phyloP scores from a whole-genome alignment of 2,329 filamentous ascomycete species.

The Apiospora phragmitis region DNA sequence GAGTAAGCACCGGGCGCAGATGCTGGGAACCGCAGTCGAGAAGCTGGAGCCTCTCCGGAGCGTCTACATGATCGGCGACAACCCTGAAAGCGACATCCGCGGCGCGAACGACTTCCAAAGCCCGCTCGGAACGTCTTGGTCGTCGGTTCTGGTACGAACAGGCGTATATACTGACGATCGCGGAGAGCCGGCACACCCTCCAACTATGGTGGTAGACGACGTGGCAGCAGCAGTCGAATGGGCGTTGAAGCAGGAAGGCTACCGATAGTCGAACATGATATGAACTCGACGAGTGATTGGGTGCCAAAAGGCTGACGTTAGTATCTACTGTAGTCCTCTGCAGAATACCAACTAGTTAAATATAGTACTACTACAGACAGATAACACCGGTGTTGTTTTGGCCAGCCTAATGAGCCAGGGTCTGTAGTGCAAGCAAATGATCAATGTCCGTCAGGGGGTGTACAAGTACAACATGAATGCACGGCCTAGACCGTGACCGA shows the following conservation, averaged over 20 bases:
- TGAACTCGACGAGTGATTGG: neutral
- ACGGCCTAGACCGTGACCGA: constrained; percentile 5
- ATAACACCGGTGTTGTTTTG: neutral
- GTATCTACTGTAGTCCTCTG: constrained; percentile 11
- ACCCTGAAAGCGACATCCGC: constrained; percentile 84
- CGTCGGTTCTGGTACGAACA: constrained; percentile 74
- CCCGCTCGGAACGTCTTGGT: constrained; percentile 70
- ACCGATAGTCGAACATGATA: constrained; percentile 23
- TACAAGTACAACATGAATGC: neutral
- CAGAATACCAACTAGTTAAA: neutral
- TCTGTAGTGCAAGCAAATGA: neutral
- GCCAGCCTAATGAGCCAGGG: neutral
- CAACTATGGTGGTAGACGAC: constrained; percentile 68
- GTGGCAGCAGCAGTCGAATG: constrained; percentile 77
- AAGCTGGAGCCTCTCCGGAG: constrained; percentile 53
- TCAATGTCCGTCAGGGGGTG: neutral
- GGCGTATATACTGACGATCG: constrained; percentile 65
- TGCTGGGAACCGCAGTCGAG: constrained; percentile 37
- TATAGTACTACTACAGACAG: neutral
- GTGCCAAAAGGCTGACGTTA: constrained; percentile 10
- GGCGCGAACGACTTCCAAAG: constrained; percentile 79
- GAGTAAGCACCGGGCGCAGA: constrained; percentile 54
- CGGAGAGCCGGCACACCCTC: constrained; percentile 57
- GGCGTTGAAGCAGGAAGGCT: constrained; percentile 63
- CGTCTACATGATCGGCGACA: constrained; percentile 95